phyloP scores from a whole-genome alignment of 129 eudicot genomes.

The Flaveria linearis region DNA sequence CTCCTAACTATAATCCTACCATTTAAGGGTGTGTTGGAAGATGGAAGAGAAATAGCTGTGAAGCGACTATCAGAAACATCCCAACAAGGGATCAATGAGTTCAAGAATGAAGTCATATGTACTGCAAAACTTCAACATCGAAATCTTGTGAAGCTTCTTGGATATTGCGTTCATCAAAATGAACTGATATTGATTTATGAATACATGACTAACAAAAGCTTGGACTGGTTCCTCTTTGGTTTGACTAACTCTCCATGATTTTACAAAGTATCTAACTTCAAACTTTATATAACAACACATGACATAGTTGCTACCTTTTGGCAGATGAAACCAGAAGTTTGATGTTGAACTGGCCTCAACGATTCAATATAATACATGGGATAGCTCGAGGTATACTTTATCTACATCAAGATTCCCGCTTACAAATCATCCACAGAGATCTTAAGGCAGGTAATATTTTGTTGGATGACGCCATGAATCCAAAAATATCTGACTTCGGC shows the following conservation, averaged over 20 bases:
- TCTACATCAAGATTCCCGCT: constrained; percentile 55
- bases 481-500: constrained; percentile 58
- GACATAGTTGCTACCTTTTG: background rate
- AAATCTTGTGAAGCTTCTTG: constrained; percentile 32
- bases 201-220: constrained; percentile 25
- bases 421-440: constrained; percentile 47
- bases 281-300: background rate
- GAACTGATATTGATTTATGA: constrained; percentile 23
- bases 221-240: constrained; percentile 8
- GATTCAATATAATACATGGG: constrained; percentile 38
- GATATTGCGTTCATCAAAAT: constrained; percentile 24
- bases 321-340: constrained; percentile 31
- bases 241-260: background rate
- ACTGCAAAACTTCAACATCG: constrained; percentile 34
- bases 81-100: constrained; percentile 27
- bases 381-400: constrained; percentile 53
- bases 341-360: constrained; percentile 37
- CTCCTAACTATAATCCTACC: background rate
- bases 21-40: constrained; percentile 30
- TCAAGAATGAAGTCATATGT: constrained; percentile 27
- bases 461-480: constrained; percentile 44
- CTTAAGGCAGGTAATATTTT: constrained; percentile 45
- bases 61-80: constrained; percentile 18
- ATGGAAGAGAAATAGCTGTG: constrained; percentile 21
- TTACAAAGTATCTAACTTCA: background rate